These are phyloP conservation scores for Smittium mucronatum DNA, from an alignment of 371 early-diverging fungal species.

Conservation along the genomic window DNA sequence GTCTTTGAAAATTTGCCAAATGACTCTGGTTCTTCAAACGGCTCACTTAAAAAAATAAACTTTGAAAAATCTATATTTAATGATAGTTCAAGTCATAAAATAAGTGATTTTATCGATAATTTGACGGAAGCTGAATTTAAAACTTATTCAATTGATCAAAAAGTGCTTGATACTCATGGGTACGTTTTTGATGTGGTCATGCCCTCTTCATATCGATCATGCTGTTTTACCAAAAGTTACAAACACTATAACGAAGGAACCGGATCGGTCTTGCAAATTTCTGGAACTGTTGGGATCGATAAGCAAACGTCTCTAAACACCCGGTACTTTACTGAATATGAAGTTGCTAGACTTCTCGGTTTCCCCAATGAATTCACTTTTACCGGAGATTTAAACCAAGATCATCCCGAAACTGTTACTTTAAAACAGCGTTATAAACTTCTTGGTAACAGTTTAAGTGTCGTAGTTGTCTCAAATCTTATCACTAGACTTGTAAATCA, in stretches of 20 bases:
- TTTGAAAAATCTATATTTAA: constrained; percentile 29
- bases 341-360: constrained; percentile 68
- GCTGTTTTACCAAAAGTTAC: constrained; percentile 81
- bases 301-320: constrained; percentile 29
- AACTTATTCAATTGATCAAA: constrained; percentile 15
- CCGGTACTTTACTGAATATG: constrained; percentile 66
- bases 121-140: constrained; percentile 21
- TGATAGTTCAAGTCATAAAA: constrained; percentile 23
- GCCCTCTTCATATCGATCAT: constrained; percentile 43
- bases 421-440: constrained; percentile 47
- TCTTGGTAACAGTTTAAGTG: constrained; percentile 61
- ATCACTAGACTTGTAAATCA: constrained; percentile 8
- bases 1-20: background rate
- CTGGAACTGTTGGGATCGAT: constrained; percentile 20
- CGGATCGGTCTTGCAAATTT: constrained; percentile 36
- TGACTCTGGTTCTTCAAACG: background rate
- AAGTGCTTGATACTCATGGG: constrained; percentile 28
- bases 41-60: constrained; percentile 18
- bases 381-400: constrained; percentile 12
- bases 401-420: constrained; percentile 19
- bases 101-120: constrained; percentile 28
- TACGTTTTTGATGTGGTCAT: constrained; percentile 51
- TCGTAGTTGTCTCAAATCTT: constrained; percentile 42
- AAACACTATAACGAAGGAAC: constrained; percentile 64
- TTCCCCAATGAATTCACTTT: constrained; percentile 43